phyloP scores from a whole-genome alignment of 1,284 basidiomycete genomes.

The Microbotryum scabiosae region DNA sequence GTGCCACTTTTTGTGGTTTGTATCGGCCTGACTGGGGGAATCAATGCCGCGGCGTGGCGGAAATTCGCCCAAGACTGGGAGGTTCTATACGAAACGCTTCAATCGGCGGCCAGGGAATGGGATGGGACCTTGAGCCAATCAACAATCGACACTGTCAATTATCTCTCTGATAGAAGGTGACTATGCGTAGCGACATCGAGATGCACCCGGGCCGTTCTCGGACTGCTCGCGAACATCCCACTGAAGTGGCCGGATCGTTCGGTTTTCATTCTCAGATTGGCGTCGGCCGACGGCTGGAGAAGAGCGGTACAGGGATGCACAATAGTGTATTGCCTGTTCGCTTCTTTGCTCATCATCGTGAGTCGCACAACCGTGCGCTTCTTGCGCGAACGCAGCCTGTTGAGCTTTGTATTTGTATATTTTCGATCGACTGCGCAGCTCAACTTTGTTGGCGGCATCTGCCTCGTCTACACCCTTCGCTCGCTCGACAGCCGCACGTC shows the following conservation, averaged over 20 bases:
- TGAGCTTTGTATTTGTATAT: too few species aligned
- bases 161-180: neutral
- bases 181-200: neutral
- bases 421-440: slow-evolving; percentile 9
- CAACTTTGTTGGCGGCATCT: slow-evolving; percentile 12
- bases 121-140: neutral
- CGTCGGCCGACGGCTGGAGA: neutral
- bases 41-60: slow-evolving; percentile 8
- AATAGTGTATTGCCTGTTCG: slow-evolving; percentile 9
- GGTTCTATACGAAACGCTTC: neutral
- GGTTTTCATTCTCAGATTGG: neutral
- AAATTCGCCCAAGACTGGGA: slow-evolving; percentile 6
- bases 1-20: neutral
- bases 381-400: neutral
- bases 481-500: neutral
- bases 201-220: neutral
- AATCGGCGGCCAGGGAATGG: neutral
- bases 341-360: slow-evolving; percentile 6
- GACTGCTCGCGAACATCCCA: too few species aligned
- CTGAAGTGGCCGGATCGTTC: too few species aligned
- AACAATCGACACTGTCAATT: neutral
- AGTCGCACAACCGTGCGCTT: neutral
- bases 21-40: slow-evolving; percentile 4
- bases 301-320: neutral
- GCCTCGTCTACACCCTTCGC: slow-evolving; percentile 12